Evolutionary conservation across 1,284 basidiomycete genomes (phyloP).

Genomic region (Ustilago curta): DNA sequence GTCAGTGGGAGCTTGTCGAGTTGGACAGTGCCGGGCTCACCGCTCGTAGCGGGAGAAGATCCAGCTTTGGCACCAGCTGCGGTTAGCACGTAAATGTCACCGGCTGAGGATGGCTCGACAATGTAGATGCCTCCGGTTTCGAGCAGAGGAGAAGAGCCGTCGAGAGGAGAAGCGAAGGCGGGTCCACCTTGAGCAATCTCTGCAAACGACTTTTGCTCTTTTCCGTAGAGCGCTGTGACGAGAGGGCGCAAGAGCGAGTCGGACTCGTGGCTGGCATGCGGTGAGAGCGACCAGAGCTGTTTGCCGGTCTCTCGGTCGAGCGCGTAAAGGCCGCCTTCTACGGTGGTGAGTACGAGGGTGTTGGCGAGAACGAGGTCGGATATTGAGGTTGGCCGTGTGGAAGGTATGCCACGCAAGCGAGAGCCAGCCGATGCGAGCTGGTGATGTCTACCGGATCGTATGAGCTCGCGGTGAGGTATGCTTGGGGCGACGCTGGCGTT

Average conservation of each 20-base stretch:
- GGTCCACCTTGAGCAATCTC: constrained; percentile 50
- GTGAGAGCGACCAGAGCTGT: constrained; percentile 58
- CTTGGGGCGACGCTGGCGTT: constrained; percentile 19
- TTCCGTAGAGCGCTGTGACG: constrained; percentile 58
- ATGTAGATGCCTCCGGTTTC: constrained; percentile 81
- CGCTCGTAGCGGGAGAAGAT: constrained; percentile 9
- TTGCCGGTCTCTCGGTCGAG: constrained; percentile 81
- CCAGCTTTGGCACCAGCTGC: constrained; percentile 61
- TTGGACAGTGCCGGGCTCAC: constrained; percentile 42
- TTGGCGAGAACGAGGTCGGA: constrained; percentile 77
- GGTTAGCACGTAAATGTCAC: constrained; percentile 85
- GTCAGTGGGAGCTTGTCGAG: constrained; percentile 83
- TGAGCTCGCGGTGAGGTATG: constrained; percentile 26
- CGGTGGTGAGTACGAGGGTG: constrained; percentile 83
- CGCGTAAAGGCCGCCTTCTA: constrained; percentile 91
- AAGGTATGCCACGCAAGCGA: constrained; percentile 30
- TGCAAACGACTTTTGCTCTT: constrained; percentile 55
- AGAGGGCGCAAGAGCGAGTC: constrained; percentile 56
- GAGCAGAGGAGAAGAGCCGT: constrained; percentile 70
- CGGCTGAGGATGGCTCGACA: constrained; percentile 85
- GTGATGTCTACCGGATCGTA: constrained; percentile 20
- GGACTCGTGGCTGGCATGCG: constrained; percentile 40
- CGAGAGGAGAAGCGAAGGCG: constrained; percentile 36
- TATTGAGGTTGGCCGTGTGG: constrained; percentile 28
- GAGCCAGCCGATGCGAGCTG: constrained; percentile 25